Conservation (phyloP, 2,329 filamentous ascomycete species). For the Botrytis porri region DNA sequence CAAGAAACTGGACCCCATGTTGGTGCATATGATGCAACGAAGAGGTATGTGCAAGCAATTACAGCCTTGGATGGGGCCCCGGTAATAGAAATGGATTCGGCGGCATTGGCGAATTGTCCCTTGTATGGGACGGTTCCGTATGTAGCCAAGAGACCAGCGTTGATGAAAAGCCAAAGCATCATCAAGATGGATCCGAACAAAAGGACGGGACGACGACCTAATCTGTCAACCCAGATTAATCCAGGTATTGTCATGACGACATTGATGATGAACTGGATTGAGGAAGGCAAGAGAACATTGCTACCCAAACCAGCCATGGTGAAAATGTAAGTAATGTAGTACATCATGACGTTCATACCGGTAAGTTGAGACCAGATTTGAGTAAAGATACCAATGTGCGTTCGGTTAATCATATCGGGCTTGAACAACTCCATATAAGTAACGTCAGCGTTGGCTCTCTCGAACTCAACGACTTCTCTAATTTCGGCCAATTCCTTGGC, state of each 20-base stretch:
- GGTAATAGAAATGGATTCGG: conserved; percentile 48
- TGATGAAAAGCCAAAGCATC: conserved; percentile 45
- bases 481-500: conserved; percentile 68
- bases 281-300: conserved; percentile 60
- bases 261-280: conserved; percentile 76
- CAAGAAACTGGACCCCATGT: conserved; percentile 52
- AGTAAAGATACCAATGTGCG: conserved; percentile 66
- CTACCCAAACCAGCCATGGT: conserved; percentile 65
- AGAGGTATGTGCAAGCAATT: conserved; percentile 64
- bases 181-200: conserved; percentile 51
- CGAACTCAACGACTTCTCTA: conserved; percentile 72
- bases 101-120: conserved; percentile 40
- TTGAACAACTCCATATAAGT: conserved; percentile 70
- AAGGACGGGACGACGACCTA: conserved; percentile 68
- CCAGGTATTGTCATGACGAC: conserved; percentile 76
- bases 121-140: conserved; percentile 41
- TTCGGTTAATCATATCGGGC: conserved; percentile 71
- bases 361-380: conserved; percentile 77
- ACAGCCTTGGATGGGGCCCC: conserved; percentile 54
- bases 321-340: conserved; percentile 56
- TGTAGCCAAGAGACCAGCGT: conserved; percentile 46
- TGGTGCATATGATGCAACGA: conserved; percentile 53
- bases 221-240: conserved; percentile 69
- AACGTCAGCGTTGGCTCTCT: conserved; percentile 65
- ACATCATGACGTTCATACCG: conserved; percentile 75